Base-by-base conservation (phyloP, 306 rosid species). In the Abrus pulchellus region DNA sequence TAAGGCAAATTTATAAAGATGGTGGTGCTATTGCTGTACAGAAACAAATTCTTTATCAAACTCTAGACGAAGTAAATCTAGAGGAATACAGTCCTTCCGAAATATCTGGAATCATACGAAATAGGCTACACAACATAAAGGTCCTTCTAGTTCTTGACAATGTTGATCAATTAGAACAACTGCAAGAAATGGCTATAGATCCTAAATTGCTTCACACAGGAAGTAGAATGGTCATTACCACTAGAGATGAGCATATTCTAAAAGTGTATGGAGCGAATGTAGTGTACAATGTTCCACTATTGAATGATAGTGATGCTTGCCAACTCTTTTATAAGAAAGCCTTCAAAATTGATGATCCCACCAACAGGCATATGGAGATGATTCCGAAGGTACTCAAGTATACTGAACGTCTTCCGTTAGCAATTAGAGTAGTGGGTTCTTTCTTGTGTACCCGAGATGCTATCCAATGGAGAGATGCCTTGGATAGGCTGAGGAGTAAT, bases 161-260 rank as follows among this genome's bases (percentile, higher is more conserved):
- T 76, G 68, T 14, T 28, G 78, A 76, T 11, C 60, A 38, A 68
- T 6, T 60, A 32, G 68, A 76, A 13, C 73, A 80, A 50, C 0
- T 80, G 9, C n/a, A 80, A 0, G 38, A 60, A 1, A 41, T 82
- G 73, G 74, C 40, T 8, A 50, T 63, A 60, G 59, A 76, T 6
- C 66, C 77, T 1, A 4, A n/a, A 6, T 49, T 43, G 73, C 72
- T 69, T 69, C 11, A 2, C 2, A 0, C 0, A 10, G 74, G 78
- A 7, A 82, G 85, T 61, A 76, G 74, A 68, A 69, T 76, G 2
- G 40, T 82, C 30, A 41, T 82, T 3, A 76, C 78, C 12, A 69
- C 53, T 1, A 82, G 78, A 32, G 74, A 76, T 49, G 2, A 6
- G 34, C 78, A 68, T 59, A 76, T 76, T 32, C 38, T 82, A 14